phyloP scores from a whole-genome alignment of 225 moss, liverwort and hornwort genomes.

The Rhytidiadelphus loreus region DNA sequence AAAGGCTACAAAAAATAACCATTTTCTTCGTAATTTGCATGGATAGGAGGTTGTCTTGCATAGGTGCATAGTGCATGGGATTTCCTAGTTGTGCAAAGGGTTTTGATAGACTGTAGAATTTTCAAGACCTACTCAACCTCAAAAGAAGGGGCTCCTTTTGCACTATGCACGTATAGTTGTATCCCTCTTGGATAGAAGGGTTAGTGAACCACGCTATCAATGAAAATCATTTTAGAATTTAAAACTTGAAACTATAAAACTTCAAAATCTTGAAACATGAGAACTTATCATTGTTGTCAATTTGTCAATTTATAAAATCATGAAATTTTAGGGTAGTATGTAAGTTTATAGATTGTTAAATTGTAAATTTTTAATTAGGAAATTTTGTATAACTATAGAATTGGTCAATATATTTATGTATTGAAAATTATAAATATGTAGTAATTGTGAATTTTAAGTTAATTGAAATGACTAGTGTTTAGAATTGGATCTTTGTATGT shows the following conservation, averaged over 20 bases:
- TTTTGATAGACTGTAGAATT: too few species aligned
- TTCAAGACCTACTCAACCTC: background rate
- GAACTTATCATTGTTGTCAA: background rate
- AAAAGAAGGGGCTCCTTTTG: background rate
- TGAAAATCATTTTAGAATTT: background rate
- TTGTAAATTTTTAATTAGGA: too few species aligned
- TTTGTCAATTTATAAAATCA: background rate
- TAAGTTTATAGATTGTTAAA: too few species aligned
- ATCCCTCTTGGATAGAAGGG: background rate
- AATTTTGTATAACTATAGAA: too few species aligned
- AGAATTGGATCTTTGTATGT: too few species aligned
- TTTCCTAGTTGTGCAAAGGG: background rate
- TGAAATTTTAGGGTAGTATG: background rate
- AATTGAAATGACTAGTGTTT: too few species aligned
- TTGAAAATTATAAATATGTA: too few species aligned
- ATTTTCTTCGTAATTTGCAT: background rate
- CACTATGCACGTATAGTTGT: fast-evolving
- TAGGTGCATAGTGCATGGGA: background rate
- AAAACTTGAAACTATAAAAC: background rate
- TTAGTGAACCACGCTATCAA: too few species aligned
- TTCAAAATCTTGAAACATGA: background rate
- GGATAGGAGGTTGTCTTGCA: background rate
- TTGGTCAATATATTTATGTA: too few species aligned
- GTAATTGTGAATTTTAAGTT: too few species aligned
- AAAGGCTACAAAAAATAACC: background rate